Conservation (phyloP, 306 rosid genomes). For the Macrotyloma uniflorum region DNA sequence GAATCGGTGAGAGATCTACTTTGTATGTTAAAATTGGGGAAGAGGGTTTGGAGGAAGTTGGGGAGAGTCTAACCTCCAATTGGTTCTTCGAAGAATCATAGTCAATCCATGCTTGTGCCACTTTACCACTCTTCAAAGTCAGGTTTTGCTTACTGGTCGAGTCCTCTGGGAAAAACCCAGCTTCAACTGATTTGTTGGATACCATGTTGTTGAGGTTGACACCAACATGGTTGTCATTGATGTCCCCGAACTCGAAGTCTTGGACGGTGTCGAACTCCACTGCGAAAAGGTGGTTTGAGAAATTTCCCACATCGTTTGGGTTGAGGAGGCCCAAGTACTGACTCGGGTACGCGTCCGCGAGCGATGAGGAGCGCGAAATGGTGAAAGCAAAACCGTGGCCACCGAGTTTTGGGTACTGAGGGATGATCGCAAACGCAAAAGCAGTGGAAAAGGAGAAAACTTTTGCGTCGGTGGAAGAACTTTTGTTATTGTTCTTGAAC, state of each 20-base stretch:
- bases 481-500: conserved; percentile 34
- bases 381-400: conserved; percentile 62
- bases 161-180: conserved; percentile 4
- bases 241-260: conserved; percentile 54
- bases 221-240: conserved; percentile 63
- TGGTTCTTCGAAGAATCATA: conserved; percentile 44
- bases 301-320: conserved; percentile 50
- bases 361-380: conserved; percentile 39
- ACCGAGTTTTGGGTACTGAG: conserved; percentile 46
- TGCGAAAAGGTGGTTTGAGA: conserved; percentile 56
- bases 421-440: conserved; percentile 48
- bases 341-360: conserved; percentile 42
- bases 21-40: conserved; percentile 47
- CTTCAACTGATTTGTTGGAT: conserved; percentile 57
- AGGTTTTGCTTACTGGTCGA: conserved; percentile 22
- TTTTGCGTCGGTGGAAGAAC: conserved; percentile 22
- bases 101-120: conserved; percentile 61
- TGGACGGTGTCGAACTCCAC: conserved; percentile 63
- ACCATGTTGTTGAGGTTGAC: conserved; percentile 51
- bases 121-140: conserved; percentile 50
- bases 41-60: conserved; percentile 50
- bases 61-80: conserved; percentile 52
- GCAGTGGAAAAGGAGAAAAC: conserved; percentile 47
- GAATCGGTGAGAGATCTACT: conserved; percentile 55
- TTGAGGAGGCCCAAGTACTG: conserved; percentile 59